Evolutionary conservation across 2,329 filamentous ascomycete genomes (phyloP), one percentile per base, ranked within the genome.

Genomic region (Cryphonectria radicalis): DNA sequence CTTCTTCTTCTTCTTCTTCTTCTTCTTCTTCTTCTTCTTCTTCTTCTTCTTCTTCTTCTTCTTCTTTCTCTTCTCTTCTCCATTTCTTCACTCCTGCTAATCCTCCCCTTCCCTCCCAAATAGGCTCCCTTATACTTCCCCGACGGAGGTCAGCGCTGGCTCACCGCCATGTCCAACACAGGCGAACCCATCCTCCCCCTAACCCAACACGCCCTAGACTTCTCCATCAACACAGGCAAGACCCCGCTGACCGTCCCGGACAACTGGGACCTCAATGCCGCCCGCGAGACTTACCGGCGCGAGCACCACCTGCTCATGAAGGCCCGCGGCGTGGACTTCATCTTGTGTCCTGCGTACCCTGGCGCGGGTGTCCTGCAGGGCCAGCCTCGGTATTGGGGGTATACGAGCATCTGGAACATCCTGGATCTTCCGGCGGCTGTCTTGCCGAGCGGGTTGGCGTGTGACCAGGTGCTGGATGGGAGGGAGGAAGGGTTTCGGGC

Each of bases 361-460:
- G 73, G 73, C 32, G 73, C 70, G 8, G 72, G 71, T 1, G 72
- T 69, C 22, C 50, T 73, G 53, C 69, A 68, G 50, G 72, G 72
- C 7, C 70, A 72, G n/a, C 59, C 70, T 3, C 64, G 72, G n/a
- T 75, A 74, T 37, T 70, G 73, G 63, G 69, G 68, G 3, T 77
- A 76, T 37, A 76, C 75, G 3, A 71, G 73, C 17, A 74, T 77
- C 67, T 77, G 73, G 71, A 76, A 76, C 46, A 72, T 76, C 13
- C 57, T 77, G 6, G 75, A 77, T 42, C 62, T 74, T 32, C 75
- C 76, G 22, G 66, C 70, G 50, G 66, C 62, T 22, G 69, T 76
- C 11, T 59, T 77, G 17, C 76, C 75, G 43, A 76, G 74, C 22
- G 71, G 71, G 13, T 10, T 73, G n/a, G 40, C 17, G 5, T 68